These are phyloP conservation scores for Talaromyces ruber DNA, from an alignment of 495 filamentous ascomycete species.

Conservation along the genomic window DNA sequence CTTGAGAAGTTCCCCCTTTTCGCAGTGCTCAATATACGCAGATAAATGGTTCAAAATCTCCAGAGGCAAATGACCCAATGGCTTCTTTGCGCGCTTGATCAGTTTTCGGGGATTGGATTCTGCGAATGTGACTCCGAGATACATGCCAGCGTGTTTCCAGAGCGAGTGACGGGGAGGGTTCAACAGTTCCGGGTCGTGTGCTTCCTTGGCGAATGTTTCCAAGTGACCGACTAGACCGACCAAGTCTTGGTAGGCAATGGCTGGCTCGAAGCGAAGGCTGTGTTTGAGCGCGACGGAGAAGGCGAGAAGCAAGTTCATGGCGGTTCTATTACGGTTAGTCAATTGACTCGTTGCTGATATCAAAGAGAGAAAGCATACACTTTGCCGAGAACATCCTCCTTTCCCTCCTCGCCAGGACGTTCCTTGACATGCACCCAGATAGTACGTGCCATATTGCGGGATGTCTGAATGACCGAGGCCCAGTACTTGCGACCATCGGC, in stretches of 20 bases:
- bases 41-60: constrained; percentile 69
- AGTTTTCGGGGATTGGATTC: constrained; percentile 65
- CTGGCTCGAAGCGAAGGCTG: constrained; percentile 81
- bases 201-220: constrained; percentile 56
- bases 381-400: constrained; percentile 66
- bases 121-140: constrained; percentile 62
- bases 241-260: constrained; percentile 61
- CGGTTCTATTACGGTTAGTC: constrained; percentile 37
- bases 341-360: neutral
- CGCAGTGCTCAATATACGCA: constrained; percentile 51
- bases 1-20: constrained; percentile 45
- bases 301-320: constrained; percentile 72
- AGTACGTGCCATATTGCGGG: constrained; percentile 64
- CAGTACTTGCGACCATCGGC: constrained; percentile 70
- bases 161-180: constrained; percentile 33
- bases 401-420: constrained; percentile 50
- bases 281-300: constrained; percentile 74
- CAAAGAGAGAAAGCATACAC: constrained; percentile 27
- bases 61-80: constrained; percentile 67
- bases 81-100: constrained; percentile 54
- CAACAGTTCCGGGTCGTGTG: constrained; percentile 42
- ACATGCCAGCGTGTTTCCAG: constrained; percentile 59
- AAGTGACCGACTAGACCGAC: constrained; percentile 36
- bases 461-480: constrained; percentile 62
- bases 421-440: constrained; percentile 73